Base-by-base conservation (phyloP, 495 filamentous ascomycete genomes). In the Viridothelium virens region DNA sequence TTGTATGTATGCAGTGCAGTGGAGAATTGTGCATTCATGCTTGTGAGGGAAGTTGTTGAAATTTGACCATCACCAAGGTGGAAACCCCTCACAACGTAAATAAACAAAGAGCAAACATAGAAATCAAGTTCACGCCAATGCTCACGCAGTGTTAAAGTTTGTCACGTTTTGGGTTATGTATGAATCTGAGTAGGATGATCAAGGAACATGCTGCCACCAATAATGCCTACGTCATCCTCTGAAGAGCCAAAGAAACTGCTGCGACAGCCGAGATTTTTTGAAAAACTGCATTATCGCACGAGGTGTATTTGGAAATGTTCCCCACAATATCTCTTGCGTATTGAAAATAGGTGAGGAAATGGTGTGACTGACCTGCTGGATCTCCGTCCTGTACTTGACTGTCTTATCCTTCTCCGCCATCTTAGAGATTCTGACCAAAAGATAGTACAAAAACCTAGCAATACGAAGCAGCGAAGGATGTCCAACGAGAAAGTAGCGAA, bases 351-450 rank as follows among this genome's bases (percentile, higher is more conserved):
- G 25, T 25, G 25, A 59, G 33, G 53, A 59, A 59, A 36, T 10
- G 18, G 9, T 14, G 16, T 10, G 25, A 74, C 86, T 77, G 71
- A 92, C 90, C 87, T 94, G 91, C 78, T 93, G 90, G 77, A 96
- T 97, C 83, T 97, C 92, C 77, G 91, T 89, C 74, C 90, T 84
- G 77, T 96, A 97, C 79, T 96, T 96, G 67, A 89, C 88, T 62
- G 86, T 59, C 77, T 85, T 73, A 66, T 73, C 71, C 56, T 71
- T 72, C 65, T 71, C 72, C 64, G 72, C 65, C 72, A 74, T 74
- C 14, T 44, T 44, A 25, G 25, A 25, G 25, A 25, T 25, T 25
- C 25, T 25, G 25, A 25, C 25, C 25, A 25, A 25, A 25, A 25
- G 25, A 25, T 25, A 25, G 25, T 1, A 25, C 25, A 25, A 25